Conservation (phyloP, 208 protist genomes). For the Trichomonas vaginalis region DNA sequence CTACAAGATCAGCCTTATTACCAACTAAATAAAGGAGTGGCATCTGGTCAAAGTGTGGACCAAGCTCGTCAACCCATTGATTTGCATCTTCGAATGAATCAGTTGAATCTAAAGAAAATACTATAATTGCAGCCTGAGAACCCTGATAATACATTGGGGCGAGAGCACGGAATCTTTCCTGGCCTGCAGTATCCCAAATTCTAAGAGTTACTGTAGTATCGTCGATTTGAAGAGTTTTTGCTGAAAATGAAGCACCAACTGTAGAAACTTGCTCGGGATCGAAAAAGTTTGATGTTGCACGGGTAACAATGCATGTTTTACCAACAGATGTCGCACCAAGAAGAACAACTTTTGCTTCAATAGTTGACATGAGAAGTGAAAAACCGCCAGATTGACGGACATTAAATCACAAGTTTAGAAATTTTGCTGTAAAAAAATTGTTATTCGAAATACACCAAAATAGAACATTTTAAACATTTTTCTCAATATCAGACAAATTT, state of each 20-base stretch:
- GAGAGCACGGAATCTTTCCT: slow-evolving; percentile 33
- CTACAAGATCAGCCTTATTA: neutral
- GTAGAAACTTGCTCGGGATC: slow-evolving; percentile 26
- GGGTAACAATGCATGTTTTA: slow-evolving; percentile 33
- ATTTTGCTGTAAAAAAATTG: too few relatives aligned
- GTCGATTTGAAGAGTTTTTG: slow-evolving; percentile 19
- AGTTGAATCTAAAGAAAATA: slow-evolving; percentile 34
- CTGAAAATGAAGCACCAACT: slow-evolving; percentile 29
- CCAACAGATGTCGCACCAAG: slow-evolving; percentile 34
- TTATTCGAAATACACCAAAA: too few relatives aligned
- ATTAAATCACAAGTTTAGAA: too few relatives aligned
- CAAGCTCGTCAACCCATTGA: neutral
- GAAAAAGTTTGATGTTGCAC: slow-evolving; percentile 30
- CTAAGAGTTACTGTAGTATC: slow-evolving; percentile 23
- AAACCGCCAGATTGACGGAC: neutral
- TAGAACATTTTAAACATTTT: too few relatives aligned
- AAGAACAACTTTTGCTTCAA: slow-evolving; percentile 29
- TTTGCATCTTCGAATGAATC: neutral
- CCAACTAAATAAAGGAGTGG: neutral
- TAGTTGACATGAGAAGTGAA: neutral
- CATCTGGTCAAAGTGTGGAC: neutral
- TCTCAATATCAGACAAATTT: too few relatives aligned
- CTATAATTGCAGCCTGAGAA: slow-evolving; percentile 38
- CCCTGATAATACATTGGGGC: slow-evolving; percentile 46
- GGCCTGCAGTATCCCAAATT: slow-evolving; percentile 34